These are phyloP conservation scores for Salix caprea DNA, from an alignment of 345 rosid species.

Conservation along the genomic window DNA sequence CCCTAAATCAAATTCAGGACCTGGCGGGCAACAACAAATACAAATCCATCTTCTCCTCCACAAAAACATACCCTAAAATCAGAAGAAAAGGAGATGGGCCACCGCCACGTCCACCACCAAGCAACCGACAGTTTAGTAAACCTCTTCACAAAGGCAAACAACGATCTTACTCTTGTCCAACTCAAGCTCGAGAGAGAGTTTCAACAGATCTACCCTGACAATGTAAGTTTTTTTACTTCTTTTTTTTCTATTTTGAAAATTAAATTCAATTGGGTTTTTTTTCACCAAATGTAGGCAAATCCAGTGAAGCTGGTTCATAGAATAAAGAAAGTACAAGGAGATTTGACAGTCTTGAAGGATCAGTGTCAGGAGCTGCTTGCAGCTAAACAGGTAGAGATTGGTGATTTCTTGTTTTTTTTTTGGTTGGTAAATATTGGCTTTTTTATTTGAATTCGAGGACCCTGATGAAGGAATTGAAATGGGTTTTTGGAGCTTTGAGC, in stretches of 20 bases:
- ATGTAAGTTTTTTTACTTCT: conserved; percentile 29
- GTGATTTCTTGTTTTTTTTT: neutral
- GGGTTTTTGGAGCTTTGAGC: neutral
- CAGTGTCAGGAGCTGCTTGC: conserved; percentile 80
- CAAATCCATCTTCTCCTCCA: too few relatives aligned
- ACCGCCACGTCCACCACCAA: conserved; percentile 10
- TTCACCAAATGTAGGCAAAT: conserved; percentile 46
- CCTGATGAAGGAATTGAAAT: neutral
- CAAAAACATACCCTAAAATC: too few relatives aligned
- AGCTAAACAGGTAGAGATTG: conserved; percentile 65
- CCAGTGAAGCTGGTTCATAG: conserved; percentile 72
- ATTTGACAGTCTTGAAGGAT: conserved; percentile 50
- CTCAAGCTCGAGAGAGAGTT: conserved; percentile 77
- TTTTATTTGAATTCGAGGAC: neutral
- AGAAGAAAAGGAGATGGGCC: conserved; percentile 7
- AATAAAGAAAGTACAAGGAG: conserved; percentile 75
- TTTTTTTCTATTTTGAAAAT: neutral
- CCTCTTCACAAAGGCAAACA: conserved; percentile 60
- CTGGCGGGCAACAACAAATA: neutral
- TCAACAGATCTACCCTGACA: conserved; percentile 66
- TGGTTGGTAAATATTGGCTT: too few relatives aligned
- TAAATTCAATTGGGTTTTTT: neutral
- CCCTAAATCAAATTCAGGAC: neutral
- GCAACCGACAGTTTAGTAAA: conserved; percentile 39
- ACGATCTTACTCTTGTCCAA: conserved; percentile 60